These are phyloP conservation scores for Geotrichum europaeum DNA, from an alignment of 1,139 yeast genomes.

Conservation along the genomic window DNA sequence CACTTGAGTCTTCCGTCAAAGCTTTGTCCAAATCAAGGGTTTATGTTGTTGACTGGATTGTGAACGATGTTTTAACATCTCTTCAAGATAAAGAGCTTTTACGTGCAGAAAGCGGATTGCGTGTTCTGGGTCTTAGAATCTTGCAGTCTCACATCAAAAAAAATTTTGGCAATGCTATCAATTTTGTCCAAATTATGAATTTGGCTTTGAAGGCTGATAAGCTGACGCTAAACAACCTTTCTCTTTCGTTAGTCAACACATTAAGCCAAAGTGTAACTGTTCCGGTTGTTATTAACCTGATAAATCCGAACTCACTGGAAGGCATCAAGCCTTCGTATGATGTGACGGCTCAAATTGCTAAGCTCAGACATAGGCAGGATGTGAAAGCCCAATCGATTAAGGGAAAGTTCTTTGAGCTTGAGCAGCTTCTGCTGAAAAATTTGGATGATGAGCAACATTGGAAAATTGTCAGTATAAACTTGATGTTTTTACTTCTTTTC, in stretches of 20 bases:
- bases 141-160: conserved; percentile 47
- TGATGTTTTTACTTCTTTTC: conserved; percentile 49
- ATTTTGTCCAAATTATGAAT: conserved; percentile 45
- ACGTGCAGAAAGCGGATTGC: conserved; percentile 62
- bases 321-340: conserved; percentile 58
- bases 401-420: conserved; percentile 12
- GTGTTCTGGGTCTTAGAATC: conserved; percentile 32
- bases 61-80: conserved; percentile 48
- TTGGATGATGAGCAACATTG: conserved; percentile 47
- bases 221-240: conserved; percentile 29
- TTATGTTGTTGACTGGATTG: conserved; percentile 36
- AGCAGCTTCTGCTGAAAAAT: conserved; percentile 10
- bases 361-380: conserved; percentile 49
- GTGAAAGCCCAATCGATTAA: conserved; percentile 30
- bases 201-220: conserved; percentile 58
- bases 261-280: conserved; percentile 15
- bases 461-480: conserved; percentile 56
- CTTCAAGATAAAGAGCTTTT: conserved; percentile 51
- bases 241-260: conserved; percentile 34
- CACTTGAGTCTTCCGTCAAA: conserved; percentile 65
- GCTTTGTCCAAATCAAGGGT: conserved; percentile 60
- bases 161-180: conserved; percentile 50
- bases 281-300: conserved; percentile 28
- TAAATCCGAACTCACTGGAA: conserved; percentile 45
- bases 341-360: conserved; percentile 45